Evolutionary conservation across 2,329 filamentous ascomycete genomes (phyloP).

Genomic region (Aureobasidium mangrovei): DNA sequence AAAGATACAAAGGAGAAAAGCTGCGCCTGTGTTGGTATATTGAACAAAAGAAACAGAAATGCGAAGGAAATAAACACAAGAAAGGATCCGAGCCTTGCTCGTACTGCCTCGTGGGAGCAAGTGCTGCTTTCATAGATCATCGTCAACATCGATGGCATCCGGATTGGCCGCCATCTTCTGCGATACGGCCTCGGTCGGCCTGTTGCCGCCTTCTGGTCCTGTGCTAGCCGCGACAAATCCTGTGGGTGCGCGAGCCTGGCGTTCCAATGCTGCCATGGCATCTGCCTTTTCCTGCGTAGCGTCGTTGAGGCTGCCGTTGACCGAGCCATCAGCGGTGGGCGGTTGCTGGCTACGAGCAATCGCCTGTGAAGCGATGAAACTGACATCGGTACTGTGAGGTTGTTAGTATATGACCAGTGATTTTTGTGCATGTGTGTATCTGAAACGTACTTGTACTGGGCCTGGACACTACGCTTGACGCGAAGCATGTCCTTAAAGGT

Average conservation of each 20-base stretch:
- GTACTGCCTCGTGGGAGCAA: not conserved
- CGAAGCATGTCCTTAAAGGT: slow-evolving; percentile 99
- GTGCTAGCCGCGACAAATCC: slow-evolving; percentile 87
- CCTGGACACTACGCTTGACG: slow-evolving; percentile 93
- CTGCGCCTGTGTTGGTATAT: slow-evolving; percentile 9
- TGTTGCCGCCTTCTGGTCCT: slow-evolving; percentile 28
- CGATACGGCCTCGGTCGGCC: slow-evolving; percentile 14
- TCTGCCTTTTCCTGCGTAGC: slow-evolving; percentile 52
- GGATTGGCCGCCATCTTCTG: slow-evolving; percentile 19
- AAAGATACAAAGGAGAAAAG: slow-evolving; percentile 3
- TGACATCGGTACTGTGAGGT: slow-evolving; percentile 69
- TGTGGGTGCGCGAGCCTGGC: slow-evolving; percentile 76
- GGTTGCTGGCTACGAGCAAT: slow-evolving; percentile 61
- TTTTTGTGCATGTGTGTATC: not conserved
- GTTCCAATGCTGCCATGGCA: slow-evolving; percentile 82
- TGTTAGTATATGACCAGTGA: slow-evolving; percentile 27
- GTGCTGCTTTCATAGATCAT: slow-evolving; percentile 18
- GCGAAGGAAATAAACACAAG: not conserved
- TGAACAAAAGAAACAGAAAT: slow-evolving; percentile 1
- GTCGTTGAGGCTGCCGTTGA: slow-evolving; percentile 32
- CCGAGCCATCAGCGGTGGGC: slow-evolving; percentile 23
- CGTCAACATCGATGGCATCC: slow-evolving; percentile 29
- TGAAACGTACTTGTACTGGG: slow-evolving; percentile 72
- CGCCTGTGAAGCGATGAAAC: slow-evolving; percentile 94
- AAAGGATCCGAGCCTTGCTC: not conserved